Base-by-base conservation (phyloP, 192 early-diverging fungal genomes). In the Entomortierella parvispora region DNA sequence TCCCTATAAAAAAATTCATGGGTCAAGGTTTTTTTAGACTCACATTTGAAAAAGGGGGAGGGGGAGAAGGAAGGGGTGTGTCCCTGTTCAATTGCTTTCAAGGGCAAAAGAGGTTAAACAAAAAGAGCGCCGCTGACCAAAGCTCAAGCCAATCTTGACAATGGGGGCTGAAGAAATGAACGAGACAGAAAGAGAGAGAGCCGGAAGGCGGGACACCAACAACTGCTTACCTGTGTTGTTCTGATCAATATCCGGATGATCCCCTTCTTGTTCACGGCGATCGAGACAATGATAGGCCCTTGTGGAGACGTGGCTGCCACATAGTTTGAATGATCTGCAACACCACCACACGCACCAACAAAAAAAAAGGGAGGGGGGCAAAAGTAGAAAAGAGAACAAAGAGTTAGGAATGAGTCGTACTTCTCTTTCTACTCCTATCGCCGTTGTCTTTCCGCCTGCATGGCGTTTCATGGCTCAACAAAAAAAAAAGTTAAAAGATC, bases 241-340 rank as follows among this genome's bases (percentile, higher is more conserved):
- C 69, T 63, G 52, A 59, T 28, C n/a, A 71, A 50, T 14, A 79
- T 67, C 23, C 69, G 56, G 17, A 62, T 46, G 31, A 65, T 37
- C 22, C 48, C 61, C 4, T 62, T 62, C n/a, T 23, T 53, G 40
- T 79, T 68, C 11, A 63, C 46, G 20, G 33, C 47, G 14, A 79
- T 47, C 23, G 77, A 79, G 44, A 68, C 57, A 2, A 58, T 42
- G 43, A 70, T 58, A 18, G 67, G 68, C 7, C 64, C 67, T 56
- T 80, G 66, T 47, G 50, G 29, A 22, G 69, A 61, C 66, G 86
- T 44, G 69, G 81, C 43, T 69, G 86, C 45, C 78, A 72, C 47
- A 85, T 72, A 48, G 80, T 91, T 91, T 77, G 72, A 86, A 45
- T 79, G 71, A 51, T 72, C 85, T 43, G 65, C 70, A 55, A 34